Evolutionary conservation across 306 rosid genomes (phyloP).

Genomic region (Prunus padus): DNA sequence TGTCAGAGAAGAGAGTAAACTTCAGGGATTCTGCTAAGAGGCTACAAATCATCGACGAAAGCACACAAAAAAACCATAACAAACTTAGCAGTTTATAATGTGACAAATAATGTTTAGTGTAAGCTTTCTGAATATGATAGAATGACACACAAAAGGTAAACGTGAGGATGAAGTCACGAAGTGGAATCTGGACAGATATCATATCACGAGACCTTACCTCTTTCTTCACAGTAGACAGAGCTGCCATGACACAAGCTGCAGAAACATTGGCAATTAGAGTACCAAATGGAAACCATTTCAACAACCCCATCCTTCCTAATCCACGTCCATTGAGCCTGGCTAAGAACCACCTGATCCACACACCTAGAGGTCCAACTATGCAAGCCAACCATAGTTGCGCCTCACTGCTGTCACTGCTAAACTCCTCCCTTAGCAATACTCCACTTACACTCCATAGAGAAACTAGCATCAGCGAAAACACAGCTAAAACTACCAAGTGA

Average conservation of each 20-base stretch:
- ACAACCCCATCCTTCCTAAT: conserved; percentile 46
- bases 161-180: background rate
- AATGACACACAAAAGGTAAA: background rate
- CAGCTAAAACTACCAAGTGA: conserved; percentile 35
- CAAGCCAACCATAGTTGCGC: conserved; percentile 68
- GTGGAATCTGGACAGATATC: background rate
- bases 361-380: conserved; percentile 77
- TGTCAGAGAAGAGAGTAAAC: background rate
- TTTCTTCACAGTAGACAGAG: conserved; percentile 51
- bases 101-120: background rate
- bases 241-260: conserved; percentile 82
- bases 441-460: conserved; percentile 49
- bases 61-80: background rate
- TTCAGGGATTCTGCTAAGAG: background rate
- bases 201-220: conserved; percentile 42
- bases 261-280: conserved; percentile 77
- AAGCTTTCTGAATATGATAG: background rate
- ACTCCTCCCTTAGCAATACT: conserved; percentile 33
- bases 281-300: conserved; percentile 74
- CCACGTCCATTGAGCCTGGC: conserved; percentile 67
- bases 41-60: background rate
- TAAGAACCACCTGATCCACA: conserved; percentile 80
- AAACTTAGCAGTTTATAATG: background rate
- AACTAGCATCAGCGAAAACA: conserved; percentile 43
- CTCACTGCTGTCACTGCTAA: conserved; percentile 33